Percentiles rank a stretch among this genome's conserved stretches.
Conservation (phyloP, 106 monocot genomes). For the Iris macrosiphon region DNA sequence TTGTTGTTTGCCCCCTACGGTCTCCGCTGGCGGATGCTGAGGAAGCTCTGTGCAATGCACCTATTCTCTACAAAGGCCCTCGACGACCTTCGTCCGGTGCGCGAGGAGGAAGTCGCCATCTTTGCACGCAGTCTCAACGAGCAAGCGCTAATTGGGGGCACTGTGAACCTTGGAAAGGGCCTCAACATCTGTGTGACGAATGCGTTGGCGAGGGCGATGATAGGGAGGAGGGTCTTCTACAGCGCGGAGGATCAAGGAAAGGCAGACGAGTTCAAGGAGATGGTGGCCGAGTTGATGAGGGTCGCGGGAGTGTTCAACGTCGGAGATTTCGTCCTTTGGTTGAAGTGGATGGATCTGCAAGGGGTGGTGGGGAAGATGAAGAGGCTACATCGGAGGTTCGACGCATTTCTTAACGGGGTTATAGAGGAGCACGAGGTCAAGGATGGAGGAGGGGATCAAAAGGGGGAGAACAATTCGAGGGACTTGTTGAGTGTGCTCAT, state of each 20-base stretch:
- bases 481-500: constrained; percentile 42
- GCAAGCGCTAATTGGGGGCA: background rate
- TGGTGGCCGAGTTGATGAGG: constrained; percentile 48
- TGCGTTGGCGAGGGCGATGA: constrained; percentile 22
- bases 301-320: constrained; percentile 42
- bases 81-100: constrained; percentile 21
- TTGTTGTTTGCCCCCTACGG: constrained; percentile 50
- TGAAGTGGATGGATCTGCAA: constrained; percentile 44
- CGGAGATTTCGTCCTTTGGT: constrained; percentile 42
- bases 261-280: constrained; percentile 46
- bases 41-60: constrained; percentile 43
- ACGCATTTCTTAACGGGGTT: constrained; percentile 21
- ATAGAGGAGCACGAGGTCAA: constrained; percentile 36
- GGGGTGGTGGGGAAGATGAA: constrained; percentile 50
- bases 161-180: constrained; percentile 14
- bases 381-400: constrained; percentile 24
- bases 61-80: constrained; percentile 47
- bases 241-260: background rate
- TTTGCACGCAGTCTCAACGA: background rate
- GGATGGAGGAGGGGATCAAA: background rate
- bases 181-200: constrained; percentile 34
- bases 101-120: constrained; percentile 17
- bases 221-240: constrained; percentile 39
- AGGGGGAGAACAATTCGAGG: background rate
- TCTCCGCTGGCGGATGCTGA: constrained; percentile 34